Evolutionary conservation across 495 filamentous ascomycete species (phyloP).

Genomic region (Trichocladium antarcticum): DNA sequence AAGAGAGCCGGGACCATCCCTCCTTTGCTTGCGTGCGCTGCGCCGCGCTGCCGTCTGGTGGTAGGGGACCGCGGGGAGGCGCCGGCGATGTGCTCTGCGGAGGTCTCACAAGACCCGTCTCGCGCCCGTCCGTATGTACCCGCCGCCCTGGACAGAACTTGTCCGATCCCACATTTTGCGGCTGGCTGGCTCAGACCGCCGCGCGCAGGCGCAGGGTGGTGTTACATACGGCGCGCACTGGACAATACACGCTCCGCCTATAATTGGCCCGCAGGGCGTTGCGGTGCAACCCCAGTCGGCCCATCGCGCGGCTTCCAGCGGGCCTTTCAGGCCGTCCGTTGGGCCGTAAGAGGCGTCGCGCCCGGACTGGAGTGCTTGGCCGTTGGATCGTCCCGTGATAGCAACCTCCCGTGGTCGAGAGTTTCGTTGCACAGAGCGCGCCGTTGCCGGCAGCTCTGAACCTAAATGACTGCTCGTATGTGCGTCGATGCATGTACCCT

Average conservation of each 20-base stretch:
- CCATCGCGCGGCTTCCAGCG: conserved; percentile 13
- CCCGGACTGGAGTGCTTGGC: not conserved
- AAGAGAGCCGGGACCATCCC: conserved; percentile 2
- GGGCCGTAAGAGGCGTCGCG: conserved; percentile 5
- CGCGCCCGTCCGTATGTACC: conserved; percentile 7
- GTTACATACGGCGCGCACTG: conserved; percentile 6
- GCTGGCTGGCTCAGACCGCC: conserved; percentile 1
- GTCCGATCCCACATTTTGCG: conserved; percentile 25
- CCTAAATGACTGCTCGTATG: too few species aligned
- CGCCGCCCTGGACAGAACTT: conserved; percentile 6
- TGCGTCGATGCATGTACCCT: too few species aligned
- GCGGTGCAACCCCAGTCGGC: conserved; percentile 15
- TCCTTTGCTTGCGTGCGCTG: conserved; percentile 4
- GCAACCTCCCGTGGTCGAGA: not conserved
- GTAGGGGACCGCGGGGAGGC: conserved; percentile 6
- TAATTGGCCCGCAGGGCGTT: conserved; percentile 8
- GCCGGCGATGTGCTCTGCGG: conserved; percentile 10
- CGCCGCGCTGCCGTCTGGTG: not conserved
- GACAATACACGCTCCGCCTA: conserved; percentile 9
- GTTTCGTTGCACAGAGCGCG: not conserved
- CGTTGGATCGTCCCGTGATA: conserved; percentile 8
- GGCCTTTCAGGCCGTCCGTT: conserved; percentile 5
- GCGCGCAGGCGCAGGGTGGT: conserved; percentile 6
- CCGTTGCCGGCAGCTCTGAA: not conserved
- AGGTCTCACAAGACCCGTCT: conserved; percentile 13